A percentile compares a stretch with the other conserved stretches of the same genome.
Conservation (phyloP, 306 rosid genomes). For the Pterocarpus macrocarpus region DNA sequence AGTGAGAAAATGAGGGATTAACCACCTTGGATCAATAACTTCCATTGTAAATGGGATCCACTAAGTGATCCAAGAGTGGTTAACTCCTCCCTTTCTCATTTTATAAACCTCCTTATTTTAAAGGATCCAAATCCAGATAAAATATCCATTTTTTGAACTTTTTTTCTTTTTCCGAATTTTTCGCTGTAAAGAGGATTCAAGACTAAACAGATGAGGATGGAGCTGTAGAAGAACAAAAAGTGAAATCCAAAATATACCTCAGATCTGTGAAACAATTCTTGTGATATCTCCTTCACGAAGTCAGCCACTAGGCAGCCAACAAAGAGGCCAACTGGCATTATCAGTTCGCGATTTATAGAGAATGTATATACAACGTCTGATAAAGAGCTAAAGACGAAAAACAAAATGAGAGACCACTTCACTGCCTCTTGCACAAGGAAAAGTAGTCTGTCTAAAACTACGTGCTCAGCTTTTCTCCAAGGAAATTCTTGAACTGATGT, state of each 20-base stretch:
- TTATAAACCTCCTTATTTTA: too few species aligned
- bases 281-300: slow-evolving; percentile 56
- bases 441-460: slow-evolving; percentile 46
- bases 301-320: slow-evolving; percentile 53
- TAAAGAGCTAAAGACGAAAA: slow-evolving; percentile 50
- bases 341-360: slow-evolving; percentile 47
- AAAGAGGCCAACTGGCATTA: slow-evolving; percentile 57
- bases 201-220: neutral
- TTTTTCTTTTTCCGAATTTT: too few species aligned
- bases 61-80: too few species aligned
- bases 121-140: too few species aligned
- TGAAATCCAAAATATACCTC: slow-evolving; percentile 48
- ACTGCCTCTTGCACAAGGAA: slow-evolving; percentile 45
- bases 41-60: too few species aligned
- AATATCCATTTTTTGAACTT: too few species aligned
- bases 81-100: too few species aligned
- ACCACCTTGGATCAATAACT: too few species aligned
- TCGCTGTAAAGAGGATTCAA: too few species aligned
- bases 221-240: neutral
- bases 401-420: slow-evolving; percentile 58
- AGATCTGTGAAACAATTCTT: slow-evolving; percentile 47
- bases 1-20: too few species aligned
- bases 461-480: slow-evolving; percentile 55
- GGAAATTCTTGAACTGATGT: slow-evolving; percentile 53
- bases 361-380: slow-evolving; percentile 53